These are phyloP conservation scores for Globisporangium irregulare DNA, from an alignment of 352 stramenopile species.

Conservation along the genomic window DNA sequence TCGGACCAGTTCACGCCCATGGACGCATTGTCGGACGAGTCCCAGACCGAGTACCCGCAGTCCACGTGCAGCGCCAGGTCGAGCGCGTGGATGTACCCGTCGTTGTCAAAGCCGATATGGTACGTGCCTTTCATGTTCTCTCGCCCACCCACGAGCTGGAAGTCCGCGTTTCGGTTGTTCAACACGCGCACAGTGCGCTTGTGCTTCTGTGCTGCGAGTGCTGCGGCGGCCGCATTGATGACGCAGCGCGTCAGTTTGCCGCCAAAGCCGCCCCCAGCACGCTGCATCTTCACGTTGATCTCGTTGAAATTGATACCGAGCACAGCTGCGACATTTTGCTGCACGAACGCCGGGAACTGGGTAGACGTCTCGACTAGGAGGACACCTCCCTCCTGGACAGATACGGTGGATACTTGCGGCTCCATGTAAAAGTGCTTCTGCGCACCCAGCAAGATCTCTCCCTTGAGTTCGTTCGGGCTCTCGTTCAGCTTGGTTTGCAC, in stretches of 20 bases:
- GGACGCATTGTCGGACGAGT: conserved; percentile 91
- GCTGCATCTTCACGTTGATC: conserved; percentile 91
- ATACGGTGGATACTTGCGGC: conserved; percentile 81
- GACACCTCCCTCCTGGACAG: conserved; percentile 86
- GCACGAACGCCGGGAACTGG: conserved; percentile 92
- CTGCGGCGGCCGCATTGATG: conserved; percentile 90
- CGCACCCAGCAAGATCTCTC: conserved; percentile 85
- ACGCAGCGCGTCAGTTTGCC: conserved; percentile 94
- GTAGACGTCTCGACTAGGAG: conserved; percentile 91
- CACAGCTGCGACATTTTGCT: conserved; percentile 85
- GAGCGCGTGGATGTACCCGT: conserved; percentile 88
- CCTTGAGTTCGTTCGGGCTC: conserved; percentile 90
- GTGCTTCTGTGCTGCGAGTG: conserved; percentile 87
- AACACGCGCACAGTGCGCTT: conserved; percentile 89
- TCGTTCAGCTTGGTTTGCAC: conserved; percentile 74
- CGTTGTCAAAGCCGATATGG: conserved; percentile 77
- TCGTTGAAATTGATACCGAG: conserved; percentile 88
- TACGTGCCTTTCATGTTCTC: conserved; percentile 95
- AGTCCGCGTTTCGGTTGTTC: conserved; percentile 93
- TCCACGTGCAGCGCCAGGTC: conserved; percentile 94
- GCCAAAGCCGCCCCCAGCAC: conserved; percentile 95
- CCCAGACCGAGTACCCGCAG: conserved; percentile 91
- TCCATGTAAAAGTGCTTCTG: conserved; percentile 98
- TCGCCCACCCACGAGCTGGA: conserved; percentile 90
- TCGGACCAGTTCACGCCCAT: conserved; percentile 95